Conservation (phyloP, 257 asterid species). For the Solanum paucissectum region DNA sequence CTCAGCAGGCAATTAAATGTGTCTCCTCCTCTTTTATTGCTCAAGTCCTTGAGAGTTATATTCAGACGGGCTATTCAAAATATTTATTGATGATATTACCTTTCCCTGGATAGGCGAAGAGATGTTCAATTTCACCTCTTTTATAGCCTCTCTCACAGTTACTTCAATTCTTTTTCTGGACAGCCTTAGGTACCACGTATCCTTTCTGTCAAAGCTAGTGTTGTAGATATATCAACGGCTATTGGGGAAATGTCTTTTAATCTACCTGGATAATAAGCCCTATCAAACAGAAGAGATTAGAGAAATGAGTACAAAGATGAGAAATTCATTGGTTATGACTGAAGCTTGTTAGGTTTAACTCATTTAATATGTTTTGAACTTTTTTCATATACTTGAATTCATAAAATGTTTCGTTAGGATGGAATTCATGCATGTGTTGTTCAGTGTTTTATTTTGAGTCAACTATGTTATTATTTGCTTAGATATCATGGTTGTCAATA, state of each 20-base stretch:
- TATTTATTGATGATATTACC: background rate
- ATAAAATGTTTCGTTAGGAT: background rate
- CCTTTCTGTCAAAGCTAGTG: background rate
- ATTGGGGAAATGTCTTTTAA: background rate
- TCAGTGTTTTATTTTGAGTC: background rate
- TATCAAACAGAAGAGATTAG: background rate
- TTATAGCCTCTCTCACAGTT: background rate
- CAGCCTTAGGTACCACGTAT: background rate
- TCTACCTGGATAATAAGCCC: background rate
- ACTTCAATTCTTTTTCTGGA: background rate
- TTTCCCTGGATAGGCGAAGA: background rate
- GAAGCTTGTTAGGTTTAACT: background rate
- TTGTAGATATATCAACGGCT: background rate
- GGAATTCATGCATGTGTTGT: background rate
- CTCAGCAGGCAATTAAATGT: background rate
- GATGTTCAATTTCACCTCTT: background rate
- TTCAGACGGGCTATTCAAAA: background rate
- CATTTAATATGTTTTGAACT: background rate
- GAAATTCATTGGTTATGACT: background rate
- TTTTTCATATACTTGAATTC: background rate
- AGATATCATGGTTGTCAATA: background rate
- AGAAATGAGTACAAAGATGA: background rate
- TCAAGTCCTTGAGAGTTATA: background rate
- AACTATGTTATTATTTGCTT: background rate
- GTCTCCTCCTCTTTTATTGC: background rate